A percentile compares a stretch with the other conserved stretches of the same genome.
Conservation (phyloP, 768 basidiomycete genomes). For the Dentipellis fragilis region DNA sequence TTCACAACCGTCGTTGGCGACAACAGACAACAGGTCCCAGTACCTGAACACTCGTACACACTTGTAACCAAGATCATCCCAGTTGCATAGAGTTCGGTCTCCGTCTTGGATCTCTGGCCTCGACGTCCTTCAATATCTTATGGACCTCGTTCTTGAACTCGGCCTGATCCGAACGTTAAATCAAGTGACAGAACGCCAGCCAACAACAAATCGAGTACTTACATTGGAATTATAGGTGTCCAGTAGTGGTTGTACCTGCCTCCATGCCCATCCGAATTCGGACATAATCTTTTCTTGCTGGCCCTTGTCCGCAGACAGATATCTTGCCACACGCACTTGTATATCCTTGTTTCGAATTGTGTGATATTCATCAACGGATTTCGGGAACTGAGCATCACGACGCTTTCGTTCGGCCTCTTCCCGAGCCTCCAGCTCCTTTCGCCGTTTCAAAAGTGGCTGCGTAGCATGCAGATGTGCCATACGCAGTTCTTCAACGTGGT, state of each 20-base stretch:
- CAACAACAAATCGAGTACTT: not conserved
- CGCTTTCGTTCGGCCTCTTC: conserved; percentile 7
- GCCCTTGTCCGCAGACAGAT: conserved; percentile 8
- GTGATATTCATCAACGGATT: conserved; percentile 6
- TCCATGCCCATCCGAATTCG: conserved; percentile 8
- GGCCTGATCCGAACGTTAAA: not conserved
- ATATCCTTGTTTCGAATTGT: conserved; percentile 9
- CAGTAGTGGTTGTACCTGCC: conserved; percentile 6
- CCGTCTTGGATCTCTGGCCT: conserved; percentile 12
- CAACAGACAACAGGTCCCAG: no score
- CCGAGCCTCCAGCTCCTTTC: conserved; percentile 3
- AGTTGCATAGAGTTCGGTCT: not conserved
- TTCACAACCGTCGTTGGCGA: not conserved
- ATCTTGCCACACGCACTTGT: conserved; percentile 10
- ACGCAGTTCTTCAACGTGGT: not conserved
- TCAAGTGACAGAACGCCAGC: not conserved
- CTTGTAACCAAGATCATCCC: not conserved
- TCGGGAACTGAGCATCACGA: conserved; percentile 8
- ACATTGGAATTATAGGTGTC: conserved; percentile 6
- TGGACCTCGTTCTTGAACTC: conserved; percentile 8
- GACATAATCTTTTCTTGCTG: conserved; percentile 10
- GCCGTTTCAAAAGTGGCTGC: conserved; percentile 2
- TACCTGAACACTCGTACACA: not conserved
- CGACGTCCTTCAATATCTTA: conserved; percentile 5
- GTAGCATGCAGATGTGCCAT: conserved; percentile 3